Evolutionary conservation across 768 basidiomycete genomes (phyloP).

Genomic region (Cantharellus cinnabarinus): DNA sequence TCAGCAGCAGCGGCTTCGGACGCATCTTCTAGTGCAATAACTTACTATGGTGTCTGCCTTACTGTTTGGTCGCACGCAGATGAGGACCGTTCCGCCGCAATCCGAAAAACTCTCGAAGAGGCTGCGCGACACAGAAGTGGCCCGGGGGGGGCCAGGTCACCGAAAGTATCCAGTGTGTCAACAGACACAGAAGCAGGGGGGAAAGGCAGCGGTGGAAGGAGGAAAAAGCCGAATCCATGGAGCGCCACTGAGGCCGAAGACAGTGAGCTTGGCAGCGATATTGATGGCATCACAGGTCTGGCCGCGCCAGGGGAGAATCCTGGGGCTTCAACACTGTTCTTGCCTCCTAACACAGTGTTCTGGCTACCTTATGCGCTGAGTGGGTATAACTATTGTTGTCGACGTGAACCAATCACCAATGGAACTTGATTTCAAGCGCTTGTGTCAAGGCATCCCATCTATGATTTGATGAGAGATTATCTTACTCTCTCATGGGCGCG

Average conservation of each 20-base stretch:
- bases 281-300: constrained; percentile 53
- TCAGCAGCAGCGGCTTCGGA: constrained; percentile 6
- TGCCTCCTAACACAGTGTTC: constrained; percentile 78
- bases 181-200: not conserved
- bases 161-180: not conserved
- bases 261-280: constrained; percentile 46
- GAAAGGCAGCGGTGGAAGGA: constrained; percentile 3
- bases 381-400: constrained; percentile 21
- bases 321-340: constrained; percentile 67
- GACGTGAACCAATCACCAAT: constrained; percentile 11
- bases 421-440: constrained; percentile 29
- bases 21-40: constrained; percentile 18
- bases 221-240: constrained; percentile 27
- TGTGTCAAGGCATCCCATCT: constrained; percentile 83
- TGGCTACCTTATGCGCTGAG: constrained; percentile 90
- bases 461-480: constrained; percentile 88
- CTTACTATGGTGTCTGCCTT: constrained; percentile 80
- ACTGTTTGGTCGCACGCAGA: constrained; percentile 95
- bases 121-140: constrained; percentile 10
- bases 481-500: constrained; percentile 90
- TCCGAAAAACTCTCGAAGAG: constrained; percentile 63
- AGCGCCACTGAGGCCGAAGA: constrained; percentile 31
- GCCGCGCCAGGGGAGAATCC: constrained; percentile 27
- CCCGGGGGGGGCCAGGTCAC: not conserved
- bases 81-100: constrained; percentile 63